phyloP scores from a whole-genome alignment of 345 rosid genomes.

The Capsella bursapastoris region DNA sequence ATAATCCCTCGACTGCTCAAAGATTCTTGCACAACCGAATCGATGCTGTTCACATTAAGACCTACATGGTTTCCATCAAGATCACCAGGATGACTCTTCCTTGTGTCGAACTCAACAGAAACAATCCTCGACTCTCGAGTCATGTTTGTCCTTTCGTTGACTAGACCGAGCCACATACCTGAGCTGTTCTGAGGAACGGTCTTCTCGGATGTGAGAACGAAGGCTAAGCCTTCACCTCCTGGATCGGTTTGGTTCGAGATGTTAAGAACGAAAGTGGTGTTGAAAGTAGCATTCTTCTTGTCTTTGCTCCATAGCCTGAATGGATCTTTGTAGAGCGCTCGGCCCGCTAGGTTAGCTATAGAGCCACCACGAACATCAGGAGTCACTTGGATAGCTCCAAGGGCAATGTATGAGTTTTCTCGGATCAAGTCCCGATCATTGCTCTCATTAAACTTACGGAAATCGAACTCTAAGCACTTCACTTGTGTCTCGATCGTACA shows the following conservation, averaged over 20 bases:
- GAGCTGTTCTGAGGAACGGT: conserved; percentile 49
- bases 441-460: conserved; percentile 30
- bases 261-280: conserved; percentile 61
- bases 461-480: conserved; percentile 46
- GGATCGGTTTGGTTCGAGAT: conserved; percentile 47
- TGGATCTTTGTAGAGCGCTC: conserved; percentile 44
- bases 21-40: conserved; percentile 52
- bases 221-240: conserved; percentile 82
- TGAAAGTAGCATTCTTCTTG: conserved; percentile 48
- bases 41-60: conserved; percentile 55
- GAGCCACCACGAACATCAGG: conserved; percentile 45
- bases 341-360: conserved; percentile 45
- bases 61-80: conserved; percentile 71
- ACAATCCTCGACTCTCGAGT: conserved; percentile 45
- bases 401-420: conserved; percentile 16
- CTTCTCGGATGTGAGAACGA: conserved; percentile 47
- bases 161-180: conserved; percentile 74
- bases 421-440: neutral
- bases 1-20: conserved; percentile 42
- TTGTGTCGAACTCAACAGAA: conserved; percentile 76
- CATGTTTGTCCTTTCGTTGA: conserved; percentile 47
- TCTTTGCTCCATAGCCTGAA: conserved; percentile 55
- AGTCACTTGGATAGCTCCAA: conserved; percentile 65
- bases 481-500: conserved; percentile 37
- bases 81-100: conserved; percentile 57